phyloP scores from a whole-genome alignment of 2,329 filamentous ascomycete species.

The Trichoderma citrinoviride region DNA sequence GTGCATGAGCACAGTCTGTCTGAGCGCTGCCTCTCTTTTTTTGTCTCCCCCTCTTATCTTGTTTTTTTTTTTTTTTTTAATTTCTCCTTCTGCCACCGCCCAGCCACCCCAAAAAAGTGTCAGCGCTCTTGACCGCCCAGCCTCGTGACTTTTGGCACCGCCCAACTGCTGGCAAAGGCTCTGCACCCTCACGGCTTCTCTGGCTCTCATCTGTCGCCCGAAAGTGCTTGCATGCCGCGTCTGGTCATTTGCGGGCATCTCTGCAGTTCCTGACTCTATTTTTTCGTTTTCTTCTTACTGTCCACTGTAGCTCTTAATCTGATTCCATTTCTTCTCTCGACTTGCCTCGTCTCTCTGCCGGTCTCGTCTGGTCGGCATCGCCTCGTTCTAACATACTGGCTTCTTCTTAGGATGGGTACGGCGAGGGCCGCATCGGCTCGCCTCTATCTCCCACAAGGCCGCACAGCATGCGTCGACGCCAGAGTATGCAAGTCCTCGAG shows the following conservation, averaged over 20 bases:
- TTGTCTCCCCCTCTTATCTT: not conserved
- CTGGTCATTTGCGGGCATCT: constrained; percentile 17
- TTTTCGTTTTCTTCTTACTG: not conserved
- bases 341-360: not conserved
- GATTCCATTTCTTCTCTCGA: not conserved
- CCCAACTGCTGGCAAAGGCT: constrained; percentile 7
- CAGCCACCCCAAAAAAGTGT: constrained; percentile 3
- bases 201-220: constrained; percentile 14
- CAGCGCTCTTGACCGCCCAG: constrained; percentile 16
- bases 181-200: constrained; percentile 6
- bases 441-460: constrained; percentile 90
- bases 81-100: not conserved
- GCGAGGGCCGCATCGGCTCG: constrained; percentile 81
- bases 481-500: constrained; percentile 96
- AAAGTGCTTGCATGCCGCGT: constrained; percentile 18
- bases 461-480: constrained; percentile 91
- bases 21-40: not conserved
- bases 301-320: not conserved
- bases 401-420: constrained; percentile 74
- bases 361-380: constrained; percentile 5
- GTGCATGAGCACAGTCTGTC: not conserved
- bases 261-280: not conserved
- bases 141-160: constrained; percentile 20
- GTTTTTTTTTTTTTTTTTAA: not conserved
- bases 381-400: constrained; percentile 9